These are phyloP conservation scores for Prosopis cineraria DNA, from an alignment of 306 rosid species.

Conservation along the genomic window DNA sequence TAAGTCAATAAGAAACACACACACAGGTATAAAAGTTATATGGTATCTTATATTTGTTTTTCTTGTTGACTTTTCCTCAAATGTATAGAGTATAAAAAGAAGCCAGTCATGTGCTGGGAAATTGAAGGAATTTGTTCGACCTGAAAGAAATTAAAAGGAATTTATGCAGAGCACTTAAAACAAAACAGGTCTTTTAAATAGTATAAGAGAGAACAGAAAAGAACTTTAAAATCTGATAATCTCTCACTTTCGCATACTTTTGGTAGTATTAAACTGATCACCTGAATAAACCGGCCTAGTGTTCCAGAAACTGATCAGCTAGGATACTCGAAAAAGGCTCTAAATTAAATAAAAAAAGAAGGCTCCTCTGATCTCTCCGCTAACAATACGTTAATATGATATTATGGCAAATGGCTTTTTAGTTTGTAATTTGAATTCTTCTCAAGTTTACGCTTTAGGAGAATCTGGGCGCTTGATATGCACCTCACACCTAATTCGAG, in stretches of 20 bases:
- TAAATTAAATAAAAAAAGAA: neutral
- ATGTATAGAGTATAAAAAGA: neutral
- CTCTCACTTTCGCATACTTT: constrained; percentile 21
- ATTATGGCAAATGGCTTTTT: constrained; percentile 7
- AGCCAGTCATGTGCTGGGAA: neutral
- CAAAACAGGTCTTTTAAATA: constrained; percentile 33
- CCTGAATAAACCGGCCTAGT: constrained; percentile 13
- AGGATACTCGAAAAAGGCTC: neutral
- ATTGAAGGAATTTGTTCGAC: neutral
- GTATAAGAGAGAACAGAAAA: neutral
- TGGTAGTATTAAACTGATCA: neutral
- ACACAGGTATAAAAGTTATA: too few relatives aligned
- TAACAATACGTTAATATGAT: constrained; percentile 10
- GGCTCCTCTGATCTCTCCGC: neutral
- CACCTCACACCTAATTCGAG: constrained; percentile 36
- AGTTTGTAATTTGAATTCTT: constrained; percentile 22
- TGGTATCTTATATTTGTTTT: neutral
- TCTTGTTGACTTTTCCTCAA: neutral
- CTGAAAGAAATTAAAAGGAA: neutral
- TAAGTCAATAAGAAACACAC: too few relatives aligned
- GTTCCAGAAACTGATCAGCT: neutral
- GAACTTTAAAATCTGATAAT: neutral
- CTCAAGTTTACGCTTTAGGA: neutral
- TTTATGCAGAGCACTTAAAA: neutral
- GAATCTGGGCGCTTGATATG: constrained; percentile 33